Evolutionary conservation across 2,329 filamentous ascomycete species (phyloP).

Genomic region (Clarireedia monteithiana): DNA sequence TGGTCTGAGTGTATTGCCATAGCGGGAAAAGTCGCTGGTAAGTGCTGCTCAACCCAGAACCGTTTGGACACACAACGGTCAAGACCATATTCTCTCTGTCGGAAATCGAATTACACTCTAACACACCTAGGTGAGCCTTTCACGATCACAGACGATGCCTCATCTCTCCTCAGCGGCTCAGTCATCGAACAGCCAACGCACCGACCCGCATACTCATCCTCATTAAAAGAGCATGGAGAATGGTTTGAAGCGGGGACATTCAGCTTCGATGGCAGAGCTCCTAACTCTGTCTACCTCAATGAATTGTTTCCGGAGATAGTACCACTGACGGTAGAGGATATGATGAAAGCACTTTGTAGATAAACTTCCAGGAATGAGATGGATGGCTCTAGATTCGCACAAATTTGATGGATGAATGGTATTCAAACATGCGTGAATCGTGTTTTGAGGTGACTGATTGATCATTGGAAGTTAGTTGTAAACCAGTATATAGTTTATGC

Average conservation of each 20-base stretch:
- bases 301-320: not conserved
- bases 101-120: not conserved
- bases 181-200: not conserved
- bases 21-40: conserved; percentile 19
- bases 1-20: conserved; percentile 23
- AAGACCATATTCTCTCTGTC: too few species aligned
- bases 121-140: not conserved
- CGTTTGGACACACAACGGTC: not conserved
- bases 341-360: too few species aligned
- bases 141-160: not conserved
- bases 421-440: too few species aligned
- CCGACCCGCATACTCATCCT: not conserved
- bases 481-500: too few species aligned
- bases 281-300: not conserved
- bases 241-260: conserved; percentile 3
- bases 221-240: conserved; percentile 1
- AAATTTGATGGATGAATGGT: too few species aligned
- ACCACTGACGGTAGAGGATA: not conserved
- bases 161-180: not conserved
- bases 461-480: too few species aligned
- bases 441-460: too few species aligned
- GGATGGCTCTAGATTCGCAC: not conserved
- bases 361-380: not conserved
- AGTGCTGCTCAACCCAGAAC: not conserved
- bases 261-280: not conserved